Conservation (phyloP, 2,329 filamentous ascomycete genomes). For the Aspergillus arachidicola region DNA sequence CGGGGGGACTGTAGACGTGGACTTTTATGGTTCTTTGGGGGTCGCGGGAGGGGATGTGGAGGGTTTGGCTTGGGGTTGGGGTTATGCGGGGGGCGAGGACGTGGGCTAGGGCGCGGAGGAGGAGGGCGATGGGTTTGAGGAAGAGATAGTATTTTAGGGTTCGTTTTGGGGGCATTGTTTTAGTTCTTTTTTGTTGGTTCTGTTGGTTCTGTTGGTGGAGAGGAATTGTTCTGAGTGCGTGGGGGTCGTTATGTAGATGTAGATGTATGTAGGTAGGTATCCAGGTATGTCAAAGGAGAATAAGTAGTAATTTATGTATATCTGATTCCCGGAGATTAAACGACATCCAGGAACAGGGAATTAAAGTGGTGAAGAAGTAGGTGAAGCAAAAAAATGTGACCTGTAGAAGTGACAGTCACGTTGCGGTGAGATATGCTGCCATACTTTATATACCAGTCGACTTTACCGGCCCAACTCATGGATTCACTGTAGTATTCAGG, state of each 20-base stretch:
- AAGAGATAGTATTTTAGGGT: not conserved
- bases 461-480: too few species aligned
- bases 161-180: not conserved
- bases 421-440: not conserved
- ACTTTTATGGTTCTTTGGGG: slow-evolving; percentile 26
- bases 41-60: slow-evolving; percentile 28
- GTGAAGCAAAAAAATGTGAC: not conserved
- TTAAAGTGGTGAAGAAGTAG: not conserved
- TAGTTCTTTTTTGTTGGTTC: not conserved
- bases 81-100: slow-evolving; percentile 2
- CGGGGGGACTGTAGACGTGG: slow-evolving; percentile 27
- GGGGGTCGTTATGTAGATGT: too few species aligned
- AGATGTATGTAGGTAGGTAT: not conserved
- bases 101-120: not conserved
- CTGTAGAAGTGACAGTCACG: not conserved
- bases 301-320: not conserved
- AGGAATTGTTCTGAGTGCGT: too few species aligned
- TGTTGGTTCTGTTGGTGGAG: too few species aligned
- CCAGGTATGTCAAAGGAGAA: not conserved
- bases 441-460: too few species aligned
- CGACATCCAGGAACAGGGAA: not conserved
- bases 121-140: slow-evolving; percentile 9
- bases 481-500: not conserved
- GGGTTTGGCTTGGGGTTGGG: slow-evolving; percentile 24
- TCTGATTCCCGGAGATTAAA: not conserved